Evolutionary conservation across 2,329 filamentous ascomycete genomes (phyloP).

Genomic region (Aspergillus piperis): DNA sequence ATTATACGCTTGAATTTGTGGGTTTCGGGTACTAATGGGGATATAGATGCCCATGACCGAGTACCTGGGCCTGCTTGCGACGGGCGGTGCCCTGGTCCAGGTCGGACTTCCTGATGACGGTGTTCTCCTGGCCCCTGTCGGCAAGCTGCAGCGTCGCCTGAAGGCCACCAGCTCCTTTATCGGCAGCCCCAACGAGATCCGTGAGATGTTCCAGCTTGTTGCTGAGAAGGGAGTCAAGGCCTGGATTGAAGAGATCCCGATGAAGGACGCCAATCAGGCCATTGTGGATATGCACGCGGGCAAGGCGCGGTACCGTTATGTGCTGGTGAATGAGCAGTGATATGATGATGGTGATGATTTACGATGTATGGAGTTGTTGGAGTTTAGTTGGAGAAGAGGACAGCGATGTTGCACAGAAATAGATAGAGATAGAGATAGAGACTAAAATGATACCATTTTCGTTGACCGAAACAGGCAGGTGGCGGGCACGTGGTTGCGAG

Average conservation of each 20-base stretch:
- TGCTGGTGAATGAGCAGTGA: slow-evolving; percentile 45
- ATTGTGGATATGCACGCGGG: slow-evolving; percentile 48
- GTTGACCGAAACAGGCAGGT: background rate
- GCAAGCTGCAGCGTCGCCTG: slow-evolving; percentile 58
- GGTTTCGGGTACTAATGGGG: background rate
- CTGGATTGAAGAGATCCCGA: slow-evolving; percentile 46
- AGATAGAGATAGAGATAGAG: background rate
- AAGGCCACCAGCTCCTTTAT: slow-evolving; percentile 53
- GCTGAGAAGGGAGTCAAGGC: slow-evolving; percentile 43
- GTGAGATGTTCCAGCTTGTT: slow-evolving; percentile 48
- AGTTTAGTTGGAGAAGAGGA: background rate
- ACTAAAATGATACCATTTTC: background rate
- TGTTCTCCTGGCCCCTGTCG: slow-evolving; percentile 55
- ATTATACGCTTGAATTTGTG: no score
- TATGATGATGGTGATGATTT: slow-evolving; percentile 10
- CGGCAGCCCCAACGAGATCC: slow-evolving; percentile 44
- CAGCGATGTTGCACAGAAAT: background rate
- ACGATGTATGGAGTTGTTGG: no score
- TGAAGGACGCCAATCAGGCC: slow-evolving; percentile 48
- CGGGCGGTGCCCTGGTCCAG: slow-evolving; percentile 64
- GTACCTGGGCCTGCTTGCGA: slow-evolving; percentile 62
- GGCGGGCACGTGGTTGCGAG: slow-evolving; percentile 22
- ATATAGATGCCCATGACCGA: slow-evolving; percentile 60
- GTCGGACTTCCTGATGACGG: slow-evolving; percentile 66
- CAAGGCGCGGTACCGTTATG: slow-evolving; percentile 50